Evolutionary conservation across 345 rosid genomes (phyloP).

Genomic region (Salix exigua): DNA sequence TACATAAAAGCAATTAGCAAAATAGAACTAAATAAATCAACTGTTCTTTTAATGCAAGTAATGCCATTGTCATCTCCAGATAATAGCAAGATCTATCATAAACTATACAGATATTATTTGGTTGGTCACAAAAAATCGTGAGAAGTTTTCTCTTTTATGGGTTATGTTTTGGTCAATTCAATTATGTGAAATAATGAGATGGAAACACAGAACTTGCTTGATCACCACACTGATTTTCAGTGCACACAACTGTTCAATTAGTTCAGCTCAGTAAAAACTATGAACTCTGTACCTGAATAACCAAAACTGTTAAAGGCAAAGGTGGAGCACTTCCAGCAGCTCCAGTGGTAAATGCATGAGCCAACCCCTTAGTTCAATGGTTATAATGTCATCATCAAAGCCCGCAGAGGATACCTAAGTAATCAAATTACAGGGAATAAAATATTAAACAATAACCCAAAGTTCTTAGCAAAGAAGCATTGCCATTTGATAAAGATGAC

Average conservation of each 20-base stretch:
- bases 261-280: neutral
- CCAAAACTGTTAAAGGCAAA: slow-evolving; percentile 77
- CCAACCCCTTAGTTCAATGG: slow-evolving; percentile 59
- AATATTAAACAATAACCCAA: neutral
- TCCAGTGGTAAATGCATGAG: slow-evolving; percentile 60
- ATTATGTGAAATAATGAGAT: neutral
- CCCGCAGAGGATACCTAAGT: slow-evolving; percentile 52
- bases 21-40: neutral
- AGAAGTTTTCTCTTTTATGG: neutral
- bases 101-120: neutral
- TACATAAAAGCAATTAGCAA: neutral
- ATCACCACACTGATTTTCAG: neutral
- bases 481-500: slow-evolving; percentile 6
- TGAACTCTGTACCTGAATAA: slow-evolving; percentile 62
- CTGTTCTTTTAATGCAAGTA: neutral
- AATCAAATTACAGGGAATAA: slow-evolving; percentile 1
- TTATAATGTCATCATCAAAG: slow-evolving; percentile 46
- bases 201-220: too few relatives aligned
- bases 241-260: neutral
- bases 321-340: slow-evolving; percentile 60
- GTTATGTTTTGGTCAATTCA: neutral
- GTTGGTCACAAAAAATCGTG: too few relatives aligned
- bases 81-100: neutral
- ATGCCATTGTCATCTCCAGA: neutral
- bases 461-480: neutral